Conservation (phyloP, 495 filamentous ascomycete species). For the Parmelia sp. region DNA sequence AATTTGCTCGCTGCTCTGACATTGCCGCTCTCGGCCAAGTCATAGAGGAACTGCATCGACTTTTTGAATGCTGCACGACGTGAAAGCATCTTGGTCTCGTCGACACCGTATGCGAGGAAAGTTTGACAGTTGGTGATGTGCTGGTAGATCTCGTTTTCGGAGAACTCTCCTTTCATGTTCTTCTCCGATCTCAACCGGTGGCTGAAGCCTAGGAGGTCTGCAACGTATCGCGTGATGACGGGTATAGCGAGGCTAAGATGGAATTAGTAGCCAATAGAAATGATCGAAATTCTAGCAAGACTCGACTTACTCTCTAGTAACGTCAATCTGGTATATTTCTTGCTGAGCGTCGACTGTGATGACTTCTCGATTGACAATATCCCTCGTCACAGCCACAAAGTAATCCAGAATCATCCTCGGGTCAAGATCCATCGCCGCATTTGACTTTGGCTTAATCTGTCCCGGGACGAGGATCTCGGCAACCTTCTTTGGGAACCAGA, state of each 20-base stretch:
- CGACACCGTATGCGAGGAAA: conserved; percentile 25
- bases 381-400: conserved; percentile 2
- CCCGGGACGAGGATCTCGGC: conserved; percentile 17
- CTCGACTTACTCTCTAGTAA: conserved; percentile 25
- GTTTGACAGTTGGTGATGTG: conserved; percentile 28
- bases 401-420: conserved; percentile 6
- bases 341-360: conserved; percentile 12
- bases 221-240: conserved; percentile 24
- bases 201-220: conserved; percentile 25
- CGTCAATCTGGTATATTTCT: conserved; percentile 23
- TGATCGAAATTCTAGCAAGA: too few species aligned
- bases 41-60: conserved; percentile 25
- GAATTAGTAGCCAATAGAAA: neutral
- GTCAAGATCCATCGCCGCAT: conserved; percentile 2
- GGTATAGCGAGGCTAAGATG: conserved; percentile 22
- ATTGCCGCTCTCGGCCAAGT: conserved; percentile 21
- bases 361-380: conserved; percentile 15
- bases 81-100: conserved; percentile 26
- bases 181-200: conserved; percentile 13
- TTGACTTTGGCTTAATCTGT: neutral
- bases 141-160: conserved; percentile 28
- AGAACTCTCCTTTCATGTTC: conserved; percentile 17
- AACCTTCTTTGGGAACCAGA: conserved; percentile 18
- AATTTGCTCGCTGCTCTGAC: conserved; percentile 20
- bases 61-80: conserved; percentile 22